Conservation (phyloP, 2,329 filamentous ascomycete species). For the Pseudonectria buxi region DNA sequence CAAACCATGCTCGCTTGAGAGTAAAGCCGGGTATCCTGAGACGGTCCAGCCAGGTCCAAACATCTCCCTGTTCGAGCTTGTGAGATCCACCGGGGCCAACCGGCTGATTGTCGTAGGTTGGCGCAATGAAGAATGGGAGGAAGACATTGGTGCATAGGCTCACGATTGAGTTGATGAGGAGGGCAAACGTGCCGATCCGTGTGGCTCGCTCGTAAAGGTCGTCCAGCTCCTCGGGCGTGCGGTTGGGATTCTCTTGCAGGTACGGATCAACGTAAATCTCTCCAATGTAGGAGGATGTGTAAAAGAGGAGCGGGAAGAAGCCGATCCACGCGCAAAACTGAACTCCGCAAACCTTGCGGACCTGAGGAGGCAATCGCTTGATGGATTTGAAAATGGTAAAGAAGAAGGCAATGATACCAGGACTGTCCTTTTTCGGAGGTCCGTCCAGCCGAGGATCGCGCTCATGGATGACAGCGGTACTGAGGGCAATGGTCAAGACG, state of each 20-base stretch:
- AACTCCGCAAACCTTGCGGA: slow-evolving; percentile 71
- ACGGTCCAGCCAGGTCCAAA: slow-evolving; percentile 45
- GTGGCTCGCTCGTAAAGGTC: slow-evolving; percentile 77
- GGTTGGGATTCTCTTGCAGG: slow-evolving; percentile 68
- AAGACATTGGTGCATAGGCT: slow-evolving; percentile 77
- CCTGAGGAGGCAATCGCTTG: slow-evolving; percentile 71
- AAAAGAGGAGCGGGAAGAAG: slow-evolving; percentile 94
- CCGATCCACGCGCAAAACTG: slow-evolving; percentile 89
- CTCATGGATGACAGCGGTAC: slow-evolving; percentile 63
- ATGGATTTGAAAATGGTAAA: slow-evolving; percentile 69
- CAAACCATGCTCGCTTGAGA: slow-evolving; percentile 79
- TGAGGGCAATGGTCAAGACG: slow-evolving; percentile 61
- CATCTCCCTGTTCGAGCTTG: slow-evolving; percentile 26
- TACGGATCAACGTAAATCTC: slow-evolving; percentile 86
- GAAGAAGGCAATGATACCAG: slow-evolving; percentile 74
- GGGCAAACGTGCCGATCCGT: slow-evolving; percentile 78
- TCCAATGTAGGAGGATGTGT: slow-evolving; percentile 88
- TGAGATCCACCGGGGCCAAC: slow-evolving; percentile 24
- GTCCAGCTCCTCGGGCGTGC: slow-evolving; percentile 71
- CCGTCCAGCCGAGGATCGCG: slow-evolving; percentile 72
- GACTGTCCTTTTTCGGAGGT: slow-evolving; percentile 49
- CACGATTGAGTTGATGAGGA: slow-evolving; percentile 81
- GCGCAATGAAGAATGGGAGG: slow-evolving; percentile 77
- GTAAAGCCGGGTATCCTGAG: slow-evolving; percentile 78
- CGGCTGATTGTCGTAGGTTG: slow-evolving; percentile 58